These are phyloP conservation scores for Chrysoporthe cubensis DNA, from an alignment of 2,329 filamentous ascomycete genomes.

Conservation along the genomic window DNA sequence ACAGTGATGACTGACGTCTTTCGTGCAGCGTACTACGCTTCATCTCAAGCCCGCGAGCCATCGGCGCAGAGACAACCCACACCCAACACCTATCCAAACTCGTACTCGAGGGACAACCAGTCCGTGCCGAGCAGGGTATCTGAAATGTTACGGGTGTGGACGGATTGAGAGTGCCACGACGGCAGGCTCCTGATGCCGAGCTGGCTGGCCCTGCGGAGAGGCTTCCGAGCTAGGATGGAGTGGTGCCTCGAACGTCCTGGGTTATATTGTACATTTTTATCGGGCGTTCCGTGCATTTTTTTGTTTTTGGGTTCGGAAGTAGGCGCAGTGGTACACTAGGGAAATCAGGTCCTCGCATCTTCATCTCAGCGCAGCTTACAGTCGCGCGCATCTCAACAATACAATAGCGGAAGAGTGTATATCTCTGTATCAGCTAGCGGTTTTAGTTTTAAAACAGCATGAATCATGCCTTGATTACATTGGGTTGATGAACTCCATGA, in stretches of 20 bases:
- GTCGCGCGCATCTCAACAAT: background rate
- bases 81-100: background rate
- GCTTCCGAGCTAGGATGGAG: background rate
- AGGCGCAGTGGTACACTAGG: background rate
- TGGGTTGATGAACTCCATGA: background rate
- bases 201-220: background rate
- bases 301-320: background rate
- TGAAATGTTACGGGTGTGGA: background rate
- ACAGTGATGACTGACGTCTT: background rate
- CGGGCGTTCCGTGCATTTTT: background rate
- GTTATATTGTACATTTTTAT: background rate
- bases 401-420: background rate
- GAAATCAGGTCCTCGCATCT: background rate
- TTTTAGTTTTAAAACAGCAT: no score
- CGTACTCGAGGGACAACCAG: background rate
- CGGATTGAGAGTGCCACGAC: background rate
- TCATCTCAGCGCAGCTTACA: background rate
- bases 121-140: background rate
- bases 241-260: background rate
- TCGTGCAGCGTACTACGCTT: conserved; percentile 22
- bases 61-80: background rate
- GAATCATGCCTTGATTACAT: background rate
- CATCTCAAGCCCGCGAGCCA: conserved; percentile 18
- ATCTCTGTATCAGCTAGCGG: background rate
- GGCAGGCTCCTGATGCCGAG: background rate